Evolutionary conservation across 495 filamentous ascomycete species (phyloP).

Genomic region (Xylaria venustula): DNA sequence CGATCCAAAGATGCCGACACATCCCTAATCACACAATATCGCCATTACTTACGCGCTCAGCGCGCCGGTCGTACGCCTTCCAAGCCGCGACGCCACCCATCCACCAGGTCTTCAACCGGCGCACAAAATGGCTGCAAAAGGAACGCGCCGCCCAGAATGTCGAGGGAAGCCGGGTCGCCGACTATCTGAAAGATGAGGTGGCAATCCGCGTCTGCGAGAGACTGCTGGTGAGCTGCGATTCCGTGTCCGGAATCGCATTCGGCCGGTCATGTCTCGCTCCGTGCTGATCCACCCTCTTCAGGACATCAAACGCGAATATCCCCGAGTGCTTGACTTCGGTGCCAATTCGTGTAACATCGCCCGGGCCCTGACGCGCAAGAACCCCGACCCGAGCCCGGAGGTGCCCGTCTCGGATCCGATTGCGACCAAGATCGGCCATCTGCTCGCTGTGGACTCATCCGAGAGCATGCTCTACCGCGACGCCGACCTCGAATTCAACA

Average conservation of each 20-base stretch:
- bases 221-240: conserved; percentile 59
- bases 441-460: conserved; percentile 82
- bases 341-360: conserved; percentile 96
- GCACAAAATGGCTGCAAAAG: conserved; percentile 83
- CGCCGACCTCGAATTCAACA: conserved; percentile 71
- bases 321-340: conserved; percentile 85
- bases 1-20: conserved; percentile 10
- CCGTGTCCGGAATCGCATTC: too few species aligned
- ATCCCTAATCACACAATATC: not conserved
- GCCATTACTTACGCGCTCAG: conserved; percentile 3
- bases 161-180: conserved; percentile 70
- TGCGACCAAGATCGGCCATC: conserved; percentile 60
- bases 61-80: conserved; percentile 65
- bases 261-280: not conserved
- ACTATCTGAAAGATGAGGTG: conserved; percentile 92
- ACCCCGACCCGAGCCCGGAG: conserved; percentile 57
- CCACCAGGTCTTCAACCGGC: conserved; percentile 87
- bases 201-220: conserved; percentile 82
- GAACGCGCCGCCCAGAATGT: conserved; percentile 75
- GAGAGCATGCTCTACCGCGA: conserved; percentile 79
- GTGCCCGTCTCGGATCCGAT: conserved; percentile 59
- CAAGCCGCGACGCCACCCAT: conserved; percentile 72
- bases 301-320: conserved; percentile 89
- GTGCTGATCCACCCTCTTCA: conserved; percentile 30
- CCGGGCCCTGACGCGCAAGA: conserved; percentile 66